phyloP scores from a whole-genome alignment of 2,329 filamentous ascomycete species.

The Nannizziopsis barbatae region DNA sequence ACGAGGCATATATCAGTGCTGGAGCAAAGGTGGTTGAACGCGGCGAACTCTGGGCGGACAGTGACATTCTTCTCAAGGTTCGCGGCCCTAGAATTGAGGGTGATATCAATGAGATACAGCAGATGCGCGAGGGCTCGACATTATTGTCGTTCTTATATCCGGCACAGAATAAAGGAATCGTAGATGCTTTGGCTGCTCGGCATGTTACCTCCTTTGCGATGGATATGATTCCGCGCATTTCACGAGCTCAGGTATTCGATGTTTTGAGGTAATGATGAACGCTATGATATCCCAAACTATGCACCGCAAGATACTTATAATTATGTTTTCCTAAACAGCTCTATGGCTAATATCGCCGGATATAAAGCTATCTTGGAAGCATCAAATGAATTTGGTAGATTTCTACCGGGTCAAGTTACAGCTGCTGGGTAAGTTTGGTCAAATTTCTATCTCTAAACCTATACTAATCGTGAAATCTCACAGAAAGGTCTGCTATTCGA shows the following conservation, averaged over 20 bases:
- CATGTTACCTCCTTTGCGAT: conserved; percentile 74
- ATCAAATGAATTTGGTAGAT: conserved; percentile 78
- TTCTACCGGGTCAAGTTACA: conserved; percentile 79
- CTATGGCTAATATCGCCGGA: conserved; percentile 88
- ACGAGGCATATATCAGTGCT: conserved; percentile 63
- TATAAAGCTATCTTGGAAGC: conserved; percentile 88
- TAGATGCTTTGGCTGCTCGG: conserved; percentile 59
- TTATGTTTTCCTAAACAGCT: conserved; percentile 40
- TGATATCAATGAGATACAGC: conserved; percentile 53
- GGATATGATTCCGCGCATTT: conserved; percentile 87
- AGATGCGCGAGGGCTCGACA: conserved; percentile 57
- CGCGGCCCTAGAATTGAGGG: conserved; percentile 55
- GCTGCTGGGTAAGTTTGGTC: conserved; percentile 54
- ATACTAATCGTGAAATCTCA: conserved; percentile 20
- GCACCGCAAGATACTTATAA: conserved; percentile 2
- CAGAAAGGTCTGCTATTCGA: conserved; percentile 14
- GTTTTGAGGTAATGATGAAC: conserved; percentile 44
- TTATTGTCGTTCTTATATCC: conserved; percentile 78
- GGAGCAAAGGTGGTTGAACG: conserved; percentile 66
- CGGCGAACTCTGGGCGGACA: conserved; percentile 57
- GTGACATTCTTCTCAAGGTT: conserved; percentile 76
- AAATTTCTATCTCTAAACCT: background rate
- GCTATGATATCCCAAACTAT: background rate
- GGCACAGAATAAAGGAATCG: conserved; percentile 62
- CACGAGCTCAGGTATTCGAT: conserved; percentile 77